phyloP scores from a whole-genome alignment of 2,329 filamentous ascomycete species.

The Exophiala sp. region DNA sequence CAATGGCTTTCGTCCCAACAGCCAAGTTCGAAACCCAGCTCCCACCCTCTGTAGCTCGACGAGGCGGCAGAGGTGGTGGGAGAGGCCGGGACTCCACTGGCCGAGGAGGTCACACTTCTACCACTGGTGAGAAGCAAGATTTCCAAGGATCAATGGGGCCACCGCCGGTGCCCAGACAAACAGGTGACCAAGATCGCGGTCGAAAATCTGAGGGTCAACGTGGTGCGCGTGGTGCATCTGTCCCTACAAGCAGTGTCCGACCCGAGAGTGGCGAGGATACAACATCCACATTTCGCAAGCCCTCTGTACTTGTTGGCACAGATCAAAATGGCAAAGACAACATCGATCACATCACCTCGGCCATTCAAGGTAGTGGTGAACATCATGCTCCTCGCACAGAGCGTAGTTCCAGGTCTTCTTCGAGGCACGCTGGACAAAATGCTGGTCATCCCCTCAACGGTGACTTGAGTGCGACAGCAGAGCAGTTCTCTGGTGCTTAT shows the following conservation, averaged over 20 bases:
- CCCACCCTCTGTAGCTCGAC: constrained; percentile 42
- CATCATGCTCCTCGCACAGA: constrained; percentile 8
- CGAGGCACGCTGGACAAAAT: constrained; percentile 19
- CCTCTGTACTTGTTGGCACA: constrained; percentile 29
- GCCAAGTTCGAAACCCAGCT: constrained; percentile 85
- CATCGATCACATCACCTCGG: not conserved
- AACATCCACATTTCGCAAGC: constrained; percentile 33
- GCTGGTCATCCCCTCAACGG: constrained; percentile 5
- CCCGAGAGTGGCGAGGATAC: constrained; percentile 35
- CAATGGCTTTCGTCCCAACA: constrained; percentile 75
- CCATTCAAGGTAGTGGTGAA: constrained; percentile 4
- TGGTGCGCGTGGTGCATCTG: constrained; percentile 38
- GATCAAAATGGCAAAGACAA: constrained; percentile 3
- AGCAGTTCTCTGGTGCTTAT: constrained; percentile 10
- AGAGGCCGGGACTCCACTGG: constrained; percentile 51
- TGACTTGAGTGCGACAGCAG: constrained; percentile 7
- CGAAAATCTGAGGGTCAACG: constrained; percentile 27
- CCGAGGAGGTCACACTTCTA: constrained; percentile 41
- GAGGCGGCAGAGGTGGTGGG: constrained; percentile 55
- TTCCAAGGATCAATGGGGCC: constrained; percentile 25
- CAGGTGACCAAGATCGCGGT: constrained; percentile 27
- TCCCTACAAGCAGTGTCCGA: constrained; percentile 38
- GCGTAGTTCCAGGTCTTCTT: constrained; percentile 26
- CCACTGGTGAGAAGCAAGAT: constrained; percentile 35
- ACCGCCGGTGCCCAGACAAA: constrained; percentile 25